Evolutionary conservation across 2,329 filamentous ascomycete genomes (phyloP).

Genomic region (Lecanoromycetidae sp.): DNA sequence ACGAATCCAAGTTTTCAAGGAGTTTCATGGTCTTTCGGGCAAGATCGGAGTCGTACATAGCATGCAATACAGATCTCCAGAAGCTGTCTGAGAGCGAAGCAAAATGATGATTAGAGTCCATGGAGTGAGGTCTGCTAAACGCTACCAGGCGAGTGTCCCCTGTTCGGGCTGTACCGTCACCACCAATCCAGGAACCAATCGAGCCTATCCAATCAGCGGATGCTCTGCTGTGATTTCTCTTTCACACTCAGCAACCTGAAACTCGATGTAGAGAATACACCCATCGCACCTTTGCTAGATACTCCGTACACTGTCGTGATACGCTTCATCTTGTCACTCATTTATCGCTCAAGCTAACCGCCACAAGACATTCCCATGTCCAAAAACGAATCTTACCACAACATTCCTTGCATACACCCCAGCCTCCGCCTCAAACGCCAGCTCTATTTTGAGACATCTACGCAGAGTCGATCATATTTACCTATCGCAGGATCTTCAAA

Average conservation of each 20-base stretch:
- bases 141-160: not conserved
- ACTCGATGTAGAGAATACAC: not conserved
- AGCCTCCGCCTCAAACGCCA: conserved; percentile 3
- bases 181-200: conserved; percentile 1
- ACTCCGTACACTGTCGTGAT: not conserved
- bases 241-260: conserved; percentile 4
- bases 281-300: not conserved
- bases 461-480: not conserved
- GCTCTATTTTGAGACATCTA: not conserved
- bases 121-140: not conserved
- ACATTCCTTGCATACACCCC: conserved; percentile 2
- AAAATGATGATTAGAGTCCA: not conserved
- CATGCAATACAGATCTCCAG: too few relatives aligned
- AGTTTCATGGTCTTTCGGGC: too few relatives aligned
- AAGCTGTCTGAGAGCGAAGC: too few relatives aligned
- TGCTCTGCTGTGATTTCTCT: not conserved
- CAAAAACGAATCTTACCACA: not conserved
- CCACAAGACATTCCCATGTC: too few relatives aligned
- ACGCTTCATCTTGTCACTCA: conserved; percentile 1
- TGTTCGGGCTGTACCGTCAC: not conserved
- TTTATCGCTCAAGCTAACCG: not conserved
- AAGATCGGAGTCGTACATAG: too few relatives aligned
- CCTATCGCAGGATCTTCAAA: not conserved
- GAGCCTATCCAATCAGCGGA: too few relatives aligned
- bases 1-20: too few relatives aligned